Base-by-base conservation (phyloP, 139 green algal species). In the Volvox reticuliferus region DNA sequence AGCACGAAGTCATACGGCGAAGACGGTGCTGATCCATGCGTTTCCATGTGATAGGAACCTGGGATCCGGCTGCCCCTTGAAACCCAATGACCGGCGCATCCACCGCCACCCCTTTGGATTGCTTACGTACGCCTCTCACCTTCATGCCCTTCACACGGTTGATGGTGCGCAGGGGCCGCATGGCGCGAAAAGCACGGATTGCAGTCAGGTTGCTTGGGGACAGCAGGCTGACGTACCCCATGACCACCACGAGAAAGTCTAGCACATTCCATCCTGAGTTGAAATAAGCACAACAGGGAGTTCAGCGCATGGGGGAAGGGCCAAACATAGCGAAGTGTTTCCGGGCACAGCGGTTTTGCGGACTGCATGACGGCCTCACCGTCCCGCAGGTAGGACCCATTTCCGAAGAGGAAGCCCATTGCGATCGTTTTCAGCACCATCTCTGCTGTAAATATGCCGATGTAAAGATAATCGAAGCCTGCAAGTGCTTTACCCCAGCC, bases 201-300 rank as follows among this genome's bases (percentile, higher is more conserved):
- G 92, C 93, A 30, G 95, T 97, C 37, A 94, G 91, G 61, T 94
- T 96, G 75, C 85, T 93, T 12, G 94, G 61, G 5, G 55, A 85
- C 2, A 75, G 36, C 33, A 94, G 26, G 62, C 86, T 86, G 9
- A 93, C 62, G 65, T 86, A 91, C 21, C 90, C 93, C 20, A 93
- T 76, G 9, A 91, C 71, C 37, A 96, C 93, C 30, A 95, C 87
- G 20, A 95, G 22, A 71, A 96, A 96, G 89, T 97, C 96, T n/a
- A 97, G 71, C 6, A 94, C 77, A 81, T 96, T 96, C 93, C 96
- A 96, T 26, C 94, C 95, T 97, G 90, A 33, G 9, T 20, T 30
- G 21, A 33, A 30, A 18, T 20, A 36, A 1, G 26, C 76, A 28
- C 55, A 33, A 20, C 76, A 55, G 17, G 32, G 21, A 28, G 65